Base-by-base conservation (phyloP, 164 flowering plant species). In the Nymphaea colorata region DNA sequence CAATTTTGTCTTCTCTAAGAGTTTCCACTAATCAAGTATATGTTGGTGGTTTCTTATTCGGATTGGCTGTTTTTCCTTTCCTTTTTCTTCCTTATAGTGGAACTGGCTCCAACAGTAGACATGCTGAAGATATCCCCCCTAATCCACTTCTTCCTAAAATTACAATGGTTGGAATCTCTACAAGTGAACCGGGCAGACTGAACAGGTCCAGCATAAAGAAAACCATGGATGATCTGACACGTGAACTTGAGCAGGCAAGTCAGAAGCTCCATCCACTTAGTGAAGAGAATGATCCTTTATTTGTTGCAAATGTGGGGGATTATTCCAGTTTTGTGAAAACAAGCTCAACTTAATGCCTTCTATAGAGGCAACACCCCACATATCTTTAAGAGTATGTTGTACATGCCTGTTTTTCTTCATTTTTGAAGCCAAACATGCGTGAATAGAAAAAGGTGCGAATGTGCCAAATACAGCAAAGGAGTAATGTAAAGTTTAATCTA, bases 141-240 rank as follows among this genome's bases (percentile, higher is more conserved):
- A 86, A 71, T 72, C 88, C 88, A 14, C 83, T 90, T 67, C 91
- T 94, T 62, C 99, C 96, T 16, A 89, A 83, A 78, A 82, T 94
- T 11, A 94, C 99, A 14, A 94, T 94, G 97, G 91, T 94, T 44
- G 99, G 99, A 10, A 80, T 94, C 65, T 84, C 98, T 44, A 83
- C 87, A 0, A 80, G 85, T 11, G 93, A 87, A 68, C 78, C 87
- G 10, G 94, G 88, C 53, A 86, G 81, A 71, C 78, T 84, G 89
- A 90, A 82, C 78, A 88, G 82, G 76, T 79, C 87, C 67, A 81
- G 69, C 66, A 73, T 94, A 64, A 91, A 87, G 74, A 86, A 90
- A 79, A 91, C 86, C 10, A 84, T 94, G 91, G 92, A 89, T 43
- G 87, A 90, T 72, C 76, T 94, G 42, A 85, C 90, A 4, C 75